A percentile compares a stretch with the other conserved stretches of the same genome.
Conservation (phyloP, 2,329 filamentous ascomycete genomes). For the Pseudogymnoascus sp. region DNA sequence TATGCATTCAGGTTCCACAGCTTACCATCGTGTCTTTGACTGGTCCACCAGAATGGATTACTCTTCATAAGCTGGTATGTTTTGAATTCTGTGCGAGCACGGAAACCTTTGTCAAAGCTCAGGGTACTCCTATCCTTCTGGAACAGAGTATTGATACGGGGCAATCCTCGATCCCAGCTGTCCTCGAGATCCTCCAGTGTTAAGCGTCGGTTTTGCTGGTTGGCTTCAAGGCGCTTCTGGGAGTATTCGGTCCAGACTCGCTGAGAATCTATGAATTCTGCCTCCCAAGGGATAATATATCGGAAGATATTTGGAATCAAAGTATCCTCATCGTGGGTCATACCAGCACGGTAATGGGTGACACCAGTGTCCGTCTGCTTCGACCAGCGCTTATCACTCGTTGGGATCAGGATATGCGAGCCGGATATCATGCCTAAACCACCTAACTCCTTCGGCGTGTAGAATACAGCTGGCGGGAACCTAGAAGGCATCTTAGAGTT, state of each 20-base stretch:
- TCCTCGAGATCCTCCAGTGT: slow-evolving; percentile 96
- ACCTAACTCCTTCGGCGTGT: slow-evolving; percentile 95
- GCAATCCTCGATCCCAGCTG: slow-evolving; percentile 95
- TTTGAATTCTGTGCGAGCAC: slow-evolving; percentile 92
- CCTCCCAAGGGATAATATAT: slow-evolving; percentile 98
- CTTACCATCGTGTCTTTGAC: slow-evolving; percentile 92
- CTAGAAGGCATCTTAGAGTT: slow-evolving; percentile 99
- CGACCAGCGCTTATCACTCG: slow-evolving; percentile 95
- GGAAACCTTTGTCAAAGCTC: slow-evolving; percentile 98
- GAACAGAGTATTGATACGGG: slow-evolving; percentile 97
- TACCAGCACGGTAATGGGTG: slow-evolving; percentile 92
- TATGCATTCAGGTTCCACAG: slow-evolving; percentile 96
- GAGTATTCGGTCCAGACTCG: slow-evolving; percentile 99
- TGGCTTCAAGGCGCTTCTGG: slow-evolving; percentile 92
- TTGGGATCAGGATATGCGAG: slow-evolving; percentile 93
- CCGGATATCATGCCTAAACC: slow-evolving; percentile 98
- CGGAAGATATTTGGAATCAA: slow-evolving; percentile 98
- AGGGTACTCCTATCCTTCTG: slow-evolving; percentile 96
- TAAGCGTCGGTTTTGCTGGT: slow-evolving; percentile 90
- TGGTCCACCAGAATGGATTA: slow-evolving; percentile 99
- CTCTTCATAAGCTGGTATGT: slow-evolving; percentile 98
- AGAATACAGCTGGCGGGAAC: slow-evolving; percentile 97
- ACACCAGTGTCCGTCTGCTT: slow-evolving; percentile 97
- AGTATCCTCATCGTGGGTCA: slow-evolving; percentile 97
- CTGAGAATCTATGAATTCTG: slow-evolving; percentile 97